Base-by-base conservation (phyloP, 1,139 yeast genomes). In the Starmera stellimalicola region DNA sequence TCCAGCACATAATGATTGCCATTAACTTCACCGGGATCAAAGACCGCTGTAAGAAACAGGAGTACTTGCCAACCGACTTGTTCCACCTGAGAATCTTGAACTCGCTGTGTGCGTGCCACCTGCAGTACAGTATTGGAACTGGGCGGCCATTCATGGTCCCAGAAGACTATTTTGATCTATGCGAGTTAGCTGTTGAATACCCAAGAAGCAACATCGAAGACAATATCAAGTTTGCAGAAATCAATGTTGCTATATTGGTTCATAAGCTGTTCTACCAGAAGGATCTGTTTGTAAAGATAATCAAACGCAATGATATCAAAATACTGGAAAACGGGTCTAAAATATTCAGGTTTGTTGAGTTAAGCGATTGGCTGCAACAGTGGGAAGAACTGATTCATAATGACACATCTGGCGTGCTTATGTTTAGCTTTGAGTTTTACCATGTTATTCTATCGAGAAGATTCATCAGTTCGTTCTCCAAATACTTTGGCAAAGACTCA, bases 81-180 rank as follows among this genome's bases (percentile, higher is more conserved):
- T 72, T 65, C 47, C 70, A 70, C 41, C 43, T 71, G 36, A 51
- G 78, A 36, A 65, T 72, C 22, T 61, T 70, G 54, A 70, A 69
- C 37, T 57, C 71, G 3, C 44, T 70, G 36, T 62, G 70, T 23
- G 62, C 70, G 11, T 60, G 70, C 35, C 71, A 70, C 50, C 47
- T 70, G 24, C 72, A 66, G 33, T 60, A 61, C 39, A 60, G 73
- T 1, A 57, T 71, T 20, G 70, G 73, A 0, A 55, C 58, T 32
- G 73, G 73, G 4, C 51, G 63, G 29, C 67, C 67, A 12, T 52
- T 57, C 11, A 44, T 58, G 47, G 53, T 65, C 5, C 55, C 63
- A 0, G 37, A 41, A 6, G 62, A 60, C 25, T 62, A 55, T 37
- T 48, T 54, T 29, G 55, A 55, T 43, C 29, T 68, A 14, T 60